Base-by-base conservation (phyloP, 2,329 filamentous ascomycete genomes). In the Fusarium avenaceum region DNA sequence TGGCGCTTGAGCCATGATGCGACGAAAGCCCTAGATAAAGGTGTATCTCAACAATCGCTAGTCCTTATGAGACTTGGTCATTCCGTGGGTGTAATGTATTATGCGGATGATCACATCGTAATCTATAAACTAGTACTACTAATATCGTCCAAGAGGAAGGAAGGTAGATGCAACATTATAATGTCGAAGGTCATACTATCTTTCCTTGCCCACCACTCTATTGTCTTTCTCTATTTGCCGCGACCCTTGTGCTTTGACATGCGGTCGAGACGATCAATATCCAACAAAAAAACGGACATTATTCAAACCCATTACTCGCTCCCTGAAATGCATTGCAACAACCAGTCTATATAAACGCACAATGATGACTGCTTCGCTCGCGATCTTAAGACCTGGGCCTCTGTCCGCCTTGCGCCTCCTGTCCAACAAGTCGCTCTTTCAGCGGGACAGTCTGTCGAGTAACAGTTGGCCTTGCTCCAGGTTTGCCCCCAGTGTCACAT, bases 321-420 rank as follows among this genome's bases (percentile, higher is more conserved):
- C 61, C 57, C 14, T 33, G 42, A 39, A 33, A 56, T 65, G 55
- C 46, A 45, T 50, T 61, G 35, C 52, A 48, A 40, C 45, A 43
- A 40, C 55, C 42, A 52, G 38, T 56, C 56, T 65, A 64, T 49
- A 54, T 26, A 32, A 35, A 30, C 33, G 20, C 22, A 28, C 19
- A 32, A 42, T 40, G 8, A n/a, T 47, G 22, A n/a, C 19, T 46
- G n/a, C 39, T 17, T 20, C 53, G 32, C 32, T n/a, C 15, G 33
- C 9, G 17, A n/a, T 38, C 28, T 40, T 33, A 33, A 33, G 33
- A 22, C 32, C 26, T 10, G 28, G 45, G 28, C 26, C 24, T 19
- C n/a, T 46, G 26, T 45, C 42, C 42, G 17, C 35, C 17, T n/a
- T 10, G 30, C 9, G 17, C 35, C 35, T n/a, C n/a, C 17, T 38